phyloP scores from a whole-genome alignment of 257 asterid species.

The Cruciata laevipes region DNA sequence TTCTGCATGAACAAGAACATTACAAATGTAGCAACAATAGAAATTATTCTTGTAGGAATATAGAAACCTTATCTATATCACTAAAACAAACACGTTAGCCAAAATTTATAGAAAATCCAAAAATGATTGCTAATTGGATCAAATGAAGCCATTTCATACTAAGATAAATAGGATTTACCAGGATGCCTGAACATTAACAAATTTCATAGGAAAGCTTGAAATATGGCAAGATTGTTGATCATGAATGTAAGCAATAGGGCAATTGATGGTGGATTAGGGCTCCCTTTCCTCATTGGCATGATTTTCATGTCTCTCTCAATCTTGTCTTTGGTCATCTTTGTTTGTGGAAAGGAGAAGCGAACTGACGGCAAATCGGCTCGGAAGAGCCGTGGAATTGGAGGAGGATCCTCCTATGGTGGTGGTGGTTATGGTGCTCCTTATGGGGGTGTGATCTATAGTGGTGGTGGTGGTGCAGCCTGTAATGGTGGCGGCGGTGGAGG shows the following conservation, averaged over 20 bases:
- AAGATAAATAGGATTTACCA: neutral
- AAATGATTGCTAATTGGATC: neutral
- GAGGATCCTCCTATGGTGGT: neutral
- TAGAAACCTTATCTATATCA: neutral
- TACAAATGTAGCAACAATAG: neutral
- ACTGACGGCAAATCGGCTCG: neutral
- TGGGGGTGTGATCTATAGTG: neutral
- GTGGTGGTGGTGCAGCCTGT: neutral
- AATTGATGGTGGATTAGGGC: neutral
- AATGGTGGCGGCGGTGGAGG: neutral
- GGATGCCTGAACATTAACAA: no score
- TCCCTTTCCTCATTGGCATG: neutral
- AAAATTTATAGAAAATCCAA: neutral
- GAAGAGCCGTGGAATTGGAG: neutral
- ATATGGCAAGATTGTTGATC: neutral
- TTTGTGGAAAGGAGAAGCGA: neutral
- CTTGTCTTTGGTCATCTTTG: neutral
- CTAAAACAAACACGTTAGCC: neutral
- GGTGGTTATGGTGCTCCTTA: neutral
- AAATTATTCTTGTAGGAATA: constrained; percentile 1
- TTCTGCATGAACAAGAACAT: constrained; percentile 2
- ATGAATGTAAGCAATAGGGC: neutral
- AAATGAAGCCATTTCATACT: neutral
- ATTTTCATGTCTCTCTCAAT: neutral
- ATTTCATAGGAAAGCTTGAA: neutral